Evolutionary conservation across 805 yeast genomes (phyloP), one percentile per base, ranked within the genome.

Genomic region (Hanseniaspora mollemarum): DNA sequence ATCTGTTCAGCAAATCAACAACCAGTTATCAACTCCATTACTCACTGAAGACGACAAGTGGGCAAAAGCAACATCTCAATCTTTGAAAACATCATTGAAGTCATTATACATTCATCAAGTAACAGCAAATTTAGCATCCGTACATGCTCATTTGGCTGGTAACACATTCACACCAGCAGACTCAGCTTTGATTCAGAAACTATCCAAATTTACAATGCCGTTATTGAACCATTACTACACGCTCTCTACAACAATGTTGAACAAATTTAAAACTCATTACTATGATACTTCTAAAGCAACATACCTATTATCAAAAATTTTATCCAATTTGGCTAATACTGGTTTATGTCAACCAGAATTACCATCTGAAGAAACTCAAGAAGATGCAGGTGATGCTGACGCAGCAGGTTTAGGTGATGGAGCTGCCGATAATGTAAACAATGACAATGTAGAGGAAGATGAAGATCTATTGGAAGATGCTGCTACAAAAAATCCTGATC

Each of bases 261-360:
- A 62, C 13, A 74, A 75, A 50, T 60, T 72, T 9, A 69, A 74
- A 43, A 56, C 57, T 0, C 71, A 77, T 58, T 84, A 84, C 59
- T 54, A 65, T 19, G 71, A 74, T 26, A 67, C 77, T 9, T 71
- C 85, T 4, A 77, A 77, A 54, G 81, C 87, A 8, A 71, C 87
- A 0, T 81, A 69, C 59, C 68, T 77, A 35, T 66, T 92, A 45
- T 58, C 81, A 8, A 66, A 71, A 6, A 60, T 80, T 7, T 71
- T 92, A 35, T 67, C 72, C 54, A 73, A 73, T 7, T 66, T 92
- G 26, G 77, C 94, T 0, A 76, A 76, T 13, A 76, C 81, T 50
- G 98, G 98, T 0, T 88, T 87, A 74, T 92, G 98, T 61, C 77
- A 94, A 1, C 98, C 98, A 12, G 83, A 84, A 60, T 80, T 86